phyloP scores from a whole-genome alignment of 2,329 filamentous ascomycete species.

The Penicillium sp. region DNA sequence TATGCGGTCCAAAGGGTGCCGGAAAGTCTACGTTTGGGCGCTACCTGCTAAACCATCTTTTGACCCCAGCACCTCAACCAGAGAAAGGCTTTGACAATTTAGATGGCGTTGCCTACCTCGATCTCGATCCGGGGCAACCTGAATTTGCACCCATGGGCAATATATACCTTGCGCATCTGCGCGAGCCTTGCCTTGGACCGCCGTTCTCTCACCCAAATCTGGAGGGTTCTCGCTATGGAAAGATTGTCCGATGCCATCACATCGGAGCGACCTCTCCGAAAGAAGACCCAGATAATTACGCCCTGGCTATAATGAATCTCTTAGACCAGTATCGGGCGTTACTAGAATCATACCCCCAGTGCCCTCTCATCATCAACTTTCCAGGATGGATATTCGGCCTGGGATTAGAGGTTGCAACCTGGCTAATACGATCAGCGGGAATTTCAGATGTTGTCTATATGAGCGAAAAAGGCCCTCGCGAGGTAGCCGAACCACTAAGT shows the following conservation, averaged over 20 bases:
- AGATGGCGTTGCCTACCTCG: constrained; percentile 51
- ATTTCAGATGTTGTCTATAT: constrained; percentile 54
- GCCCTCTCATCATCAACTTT: constrained; percentile 55
- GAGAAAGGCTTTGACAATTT: constrained; percentile 27
- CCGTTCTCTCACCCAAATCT: constrained; percentile 51
- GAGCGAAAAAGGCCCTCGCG: constrained; percentile 45
- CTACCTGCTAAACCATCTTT: constrained; percentile 53
- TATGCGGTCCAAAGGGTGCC: constrained; percentile 54
- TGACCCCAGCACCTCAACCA: constrained; percentile 37
- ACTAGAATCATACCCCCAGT: constrained; percentile 36
- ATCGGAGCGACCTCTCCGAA: constrained; percentile 52
- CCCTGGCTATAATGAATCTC: constrained; percentile 51
- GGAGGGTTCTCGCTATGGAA: constrained; percentile 31
- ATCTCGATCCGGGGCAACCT: constrained; percentile 57
- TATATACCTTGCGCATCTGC: constrained; percentile 53
- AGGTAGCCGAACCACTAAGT: constrained; percentile 40
- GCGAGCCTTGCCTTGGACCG: constrained; percentile 52
- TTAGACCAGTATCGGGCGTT: constrained; percentile 45
- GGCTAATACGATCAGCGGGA: constrained; percentile 43
- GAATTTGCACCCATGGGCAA: constrained; percentile 58
- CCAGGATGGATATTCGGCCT: constrained; percentile 54
- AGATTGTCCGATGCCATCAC: constrained; percentile 49
- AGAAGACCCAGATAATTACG: constrained; percentile 56
- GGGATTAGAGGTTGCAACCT: constrained; percentile 47
- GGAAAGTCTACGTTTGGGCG: constrained; percentile 60